Base-by-base conservation (phyloP, 345 rosid species). In the Populus ilicifolia region DNA sequence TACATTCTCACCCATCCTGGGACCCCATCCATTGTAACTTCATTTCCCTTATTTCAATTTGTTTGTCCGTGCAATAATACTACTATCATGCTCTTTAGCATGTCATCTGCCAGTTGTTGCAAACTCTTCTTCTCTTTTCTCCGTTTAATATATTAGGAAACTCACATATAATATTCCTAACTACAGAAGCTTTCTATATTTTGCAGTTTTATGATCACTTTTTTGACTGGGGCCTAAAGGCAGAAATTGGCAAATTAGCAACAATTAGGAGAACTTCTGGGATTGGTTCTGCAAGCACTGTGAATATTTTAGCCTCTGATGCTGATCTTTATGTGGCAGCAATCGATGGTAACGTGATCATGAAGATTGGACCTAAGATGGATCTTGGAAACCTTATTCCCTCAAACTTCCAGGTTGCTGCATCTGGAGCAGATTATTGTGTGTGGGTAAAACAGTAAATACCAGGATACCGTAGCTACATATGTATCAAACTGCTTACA, bases 1-100 rank as follows among this genome's bases (percentile, higher is more conserved):
- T 94, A 94, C 80, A 93, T 91, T 78, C 97, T 91, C 73, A 91
- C 95, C 20, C 97, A 91, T 79, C 97, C 95, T 0, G 97, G 97
- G 30, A 89, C 76, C 36, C 94, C 97, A 56, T 89, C 85, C 73
- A 86, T 92, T 17, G 98, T 92, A 87, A 86, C 75, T 76, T 35
- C 38, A 75, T 0, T 39, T 70, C 76, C 41, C n/a, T 54, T 72
- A 30, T 43, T 38, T 73, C 11, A 44, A 21, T 61, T 61, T 68
- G 48, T 29, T 35, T 13, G 39, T 8, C 44, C 4, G 11, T 18
- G 27, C 30, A 5, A 7, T 39, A n/a, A 16, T 63, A 11, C 4
- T 11, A 71, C n/a, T 71, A 29, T 18, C 48, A 14, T 30, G 23
- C 23, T 46, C 52, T 46, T 46, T 46, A 14, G 52, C 52, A 46